Base-by-base conservation (phyloP, 2,329 filamentous ascomycete species). In the Cladosporium sp. region DNA sequence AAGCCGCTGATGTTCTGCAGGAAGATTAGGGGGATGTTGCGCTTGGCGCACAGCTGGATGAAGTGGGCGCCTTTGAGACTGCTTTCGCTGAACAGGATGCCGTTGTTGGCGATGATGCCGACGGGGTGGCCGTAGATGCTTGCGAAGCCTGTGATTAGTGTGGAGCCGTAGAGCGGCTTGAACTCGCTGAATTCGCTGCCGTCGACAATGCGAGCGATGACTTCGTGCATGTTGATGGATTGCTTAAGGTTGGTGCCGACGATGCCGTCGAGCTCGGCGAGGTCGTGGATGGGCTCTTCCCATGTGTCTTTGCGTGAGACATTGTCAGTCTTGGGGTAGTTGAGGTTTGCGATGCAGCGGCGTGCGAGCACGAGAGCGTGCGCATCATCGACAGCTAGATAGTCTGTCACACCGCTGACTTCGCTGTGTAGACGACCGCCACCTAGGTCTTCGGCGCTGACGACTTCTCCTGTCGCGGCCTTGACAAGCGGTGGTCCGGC, bases 1-100 rank as follows among this genome's bases (percentile, higher is more conserved):
- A 99, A 99, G 51, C 95, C 95, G 6, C 89, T 90, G 76, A 99
- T 98, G 78, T 99, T 98, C 78, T 99, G 95, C 23, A 99, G 82
- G 80, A 98, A 98, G 59, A 98, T 85, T 11, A 98, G 83, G 0
- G 95, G 94, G 65, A 98, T 91, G 63, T 91, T 88, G 65, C 95
- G 90, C 79, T 97, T 93, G 32, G 90, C 86, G 81, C 94, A 98
- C 5, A 99, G 87, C 79, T 99, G 92, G 73, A 98, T 92, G 78
- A 99, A 99, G 80, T 99, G 95, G 0, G 95, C 93, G 39, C 93
- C 95, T 80, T 99, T 99, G 67, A 97, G 85, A 10, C 92, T 89
- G 11, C 91, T 93, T 60, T 93, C 88, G 64, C 91, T 92, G 82
- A 98, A 96, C 7, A 99, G 84, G 72, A 98, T 97, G 63, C 95